Evolutionary conservation across 148 eudicot genomes (phyloP), one percentile per base, ranked within the genome.

Genomic region (Drosera capensis): DNA sequence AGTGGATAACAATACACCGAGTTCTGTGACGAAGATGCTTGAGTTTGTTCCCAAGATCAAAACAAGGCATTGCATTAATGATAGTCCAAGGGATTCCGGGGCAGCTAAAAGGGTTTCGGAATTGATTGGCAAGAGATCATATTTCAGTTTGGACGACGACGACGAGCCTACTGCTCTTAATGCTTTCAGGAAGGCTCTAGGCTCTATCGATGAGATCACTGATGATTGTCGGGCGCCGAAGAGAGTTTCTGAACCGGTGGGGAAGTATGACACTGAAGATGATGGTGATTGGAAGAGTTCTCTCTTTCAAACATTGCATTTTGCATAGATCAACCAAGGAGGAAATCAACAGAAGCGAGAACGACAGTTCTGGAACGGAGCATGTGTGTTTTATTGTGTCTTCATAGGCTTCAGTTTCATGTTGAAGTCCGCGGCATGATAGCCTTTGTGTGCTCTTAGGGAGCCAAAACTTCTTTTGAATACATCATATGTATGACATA

Each of bases 31-130:
- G 5, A 63, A 55, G 28, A 54, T 65, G 60, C 68, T 67, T 19
- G 70, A 60, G 5, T 17, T 60, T 60, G 83, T 83, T 52, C 94
- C 94, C 0, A 70, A 53, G 57, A 70, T 83, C 21, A 64, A 63
- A 70, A 66, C 66, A 21, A 24, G 45, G 34, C 68, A 62, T 20
- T 57, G 55, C 22, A 19, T 41, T 18, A 55, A 47, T 20, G 75
- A 66, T 25, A 74, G 71, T 52, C 87, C 87, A 0, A 49, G 97
- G 48, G 82, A 75, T 38, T 90, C 95, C 0, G 95, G 97, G 25
- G 72, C 87, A 1, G 94, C 79, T 0, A 90, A 80, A 43, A 80
- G 80, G 54, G 87, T 73, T 43, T 77, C 76, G 20, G 78, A 84
- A 45, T 49, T 90, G 58, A 25, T 75, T 49, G 85, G 87, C 44